A percentile compares a stretch with the other conserved stretches of the same genome.
phyloP scores from a whole-genome alignment of 305 asterid genomes.

The Rubia occidens region DNA sequence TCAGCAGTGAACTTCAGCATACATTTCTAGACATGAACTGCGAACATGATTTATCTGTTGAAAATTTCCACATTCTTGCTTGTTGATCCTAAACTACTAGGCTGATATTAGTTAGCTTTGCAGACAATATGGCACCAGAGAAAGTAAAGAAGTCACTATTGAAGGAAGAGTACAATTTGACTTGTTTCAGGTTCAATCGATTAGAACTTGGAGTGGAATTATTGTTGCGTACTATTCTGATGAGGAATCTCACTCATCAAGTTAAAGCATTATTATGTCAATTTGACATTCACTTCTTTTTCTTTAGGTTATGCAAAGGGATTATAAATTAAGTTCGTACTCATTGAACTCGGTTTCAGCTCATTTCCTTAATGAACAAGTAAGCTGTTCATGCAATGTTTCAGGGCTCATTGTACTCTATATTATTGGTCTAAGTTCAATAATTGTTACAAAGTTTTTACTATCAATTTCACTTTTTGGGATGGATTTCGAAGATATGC shows the following conservation, averaged over 20 bases:
- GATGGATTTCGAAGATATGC: neutral
- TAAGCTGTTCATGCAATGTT: constrained; percentile 17
- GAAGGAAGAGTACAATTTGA: constrained; percentile 99
- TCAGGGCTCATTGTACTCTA: neutral
- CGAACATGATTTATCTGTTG: constrained; percentile 1
- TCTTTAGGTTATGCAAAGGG: constrained; percentile 85
- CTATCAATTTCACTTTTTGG: neutral
- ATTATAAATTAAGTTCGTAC: constrained; percentile 87
- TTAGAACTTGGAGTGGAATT: constrained; percentile 11
- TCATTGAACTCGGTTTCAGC: constrained; percentile 96
- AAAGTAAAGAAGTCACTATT: constrained; percentile 87
- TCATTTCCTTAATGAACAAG: constrained; percentile 99
- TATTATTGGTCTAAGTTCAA: neutral
- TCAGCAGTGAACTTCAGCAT: neutral
- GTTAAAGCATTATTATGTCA: neutral
- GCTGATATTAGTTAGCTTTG: constrained; percentile 31
- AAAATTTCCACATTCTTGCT: neutral
- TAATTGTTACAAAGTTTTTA: neutral
- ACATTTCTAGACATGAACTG: neutral
- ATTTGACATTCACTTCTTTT: constrained; percentile 20
- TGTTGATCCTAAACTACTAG: neutral
- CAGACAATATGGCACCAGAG: constrained; percentile 96
- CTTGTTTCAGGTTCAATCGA: constrained; percentile 68
- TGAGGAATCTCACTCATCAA: constrained; percentile 5
- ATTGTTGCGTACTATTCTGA: neutral